phyloP scores from a whole-genome alignment of 768 basidiomycete species.

The Xerocomellus intermedius region DNA sequence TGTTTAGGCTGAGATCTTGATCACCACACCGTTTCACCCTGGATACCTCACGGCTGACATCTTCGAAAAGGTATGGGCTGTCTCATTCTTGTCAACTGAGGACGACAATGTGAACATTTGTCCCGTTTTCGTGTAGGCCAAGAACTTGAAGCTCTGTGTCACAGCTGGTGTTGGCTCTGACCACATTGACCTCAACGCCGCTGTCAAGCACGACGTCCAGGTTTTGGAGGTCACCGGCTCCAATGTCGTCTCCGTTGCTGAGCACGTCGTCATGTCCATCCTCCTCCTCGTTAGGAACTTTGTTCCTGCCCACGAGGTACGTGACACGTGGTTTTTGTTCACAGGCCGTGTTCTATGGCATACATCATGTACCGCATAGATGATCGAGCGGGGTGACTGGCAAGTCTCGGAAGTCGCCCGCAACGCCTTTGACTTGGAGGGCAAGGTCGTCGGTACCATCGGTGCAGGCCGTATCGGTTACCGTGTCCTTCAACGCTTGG shows the following conservation, averaged over 20 bases:
- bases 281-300: conserved; percentile 90
- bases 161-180: conserved; percentile 92
- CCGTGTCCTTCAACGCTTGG: conserved; percentile 75
- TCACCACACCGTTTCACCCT: conserved; percentile 86
- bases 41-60: conserved; percentile 78
- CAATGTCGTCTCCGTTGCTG: conserved; percentile 89
- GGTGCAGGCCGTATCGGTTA: conserved; percentile 84
- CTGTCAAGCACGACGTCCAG: conserved; percentile 75
- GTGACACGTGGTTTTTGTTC: conserved; percentile 3
- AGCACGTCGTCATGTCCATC: conserved; percentile 90
- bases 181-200: conserved; percentile 87
- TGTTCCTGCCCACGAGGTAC: conserved; percentile 78
- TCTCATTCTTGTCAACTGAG: conserved; percentile 1
- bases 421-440: conserved; percentile 85
- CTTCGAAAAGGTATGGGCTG: conserved; percentile 53
- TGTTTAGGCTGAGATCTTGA: conserved; percentile 69
- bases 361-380: conserved; percentile 36
- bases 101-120: not conserved
- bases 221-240: conserved; percentile 87
- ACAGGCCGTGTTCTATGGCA: not conserved
- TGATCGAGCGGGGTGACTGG: conserved; percentile 87
- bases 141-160: conserved; percentile 86
- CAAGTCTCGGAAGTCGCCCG: conserved; percentile 80
- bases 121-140: conserved; percentile 51
- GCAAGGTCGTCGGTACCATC: conserved; percentile 90